Evolutionary conservation across 2,329 filamentous ascomycete species (phyloP).

Genomic region (Pseudogymnoascus sp.): DNA sequence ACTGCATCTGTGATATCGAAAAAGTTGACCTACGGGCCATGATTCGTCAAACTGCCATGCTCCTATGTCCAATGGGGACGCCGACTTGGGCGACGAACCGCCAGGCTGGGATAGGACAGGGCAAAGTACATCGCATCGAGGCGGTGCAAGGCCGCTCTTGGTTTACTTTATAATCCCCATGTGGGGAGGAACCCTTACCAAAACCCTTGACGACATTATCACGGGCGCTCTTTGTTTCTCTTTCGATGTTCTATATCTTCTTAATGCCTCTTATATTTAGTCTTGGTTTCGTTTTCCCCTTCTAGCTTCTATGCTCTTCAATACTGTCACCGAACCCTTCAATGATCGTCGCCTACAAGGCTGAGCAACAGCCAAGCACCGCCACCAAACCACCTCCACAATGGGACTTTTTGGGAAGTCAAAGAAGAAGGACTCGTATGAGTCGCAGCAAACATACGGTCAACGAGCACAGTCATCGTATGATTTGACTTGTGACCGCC

Average conservation of each 20-base stretch:
- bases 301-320: neutral
- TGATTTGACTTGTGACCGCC: neutral
- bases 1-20: slow-evolving; percentile 4
- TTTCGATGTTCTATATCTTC: neutral
- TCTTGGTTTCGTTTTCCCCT: neutral
- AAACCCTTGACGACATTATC: slow-evolving; percentile 9
- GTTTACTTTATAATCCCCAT: slow-evolving; percentile 5
- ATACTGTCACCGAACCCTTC: neutral
- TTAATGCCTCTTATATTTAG: slow-evolving; percentile 4
- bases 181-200: neutral
- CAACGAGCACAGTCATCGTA: slow-evolving; percentile 5
- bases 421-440: slow-evolving; percentile 8
- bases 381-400: slow-evolving; percentile 13
- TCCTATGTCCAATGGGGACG: neutral
- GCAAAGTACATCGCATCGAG: neutral
- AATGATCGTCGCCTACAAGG: slow-evolving; percentile 10
- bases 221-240: slow-evolving; percentile 5
- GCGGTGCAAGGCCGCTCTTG: slow-evolving; percentile 4
- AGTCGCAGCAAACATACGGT: neutral
- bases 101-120: slow-evolving; percentile 1
- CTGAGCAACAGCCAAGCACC: slow-evolving; percentile 4
- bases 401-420: slow-evolving; percentile 9
- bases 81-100: neutral
- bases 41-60: neutral
- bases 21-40: neutral